Conservation (phyloP, 2,329 filamentous ascomycete genomes). For the Sordariomycetes sp. region DNA sequence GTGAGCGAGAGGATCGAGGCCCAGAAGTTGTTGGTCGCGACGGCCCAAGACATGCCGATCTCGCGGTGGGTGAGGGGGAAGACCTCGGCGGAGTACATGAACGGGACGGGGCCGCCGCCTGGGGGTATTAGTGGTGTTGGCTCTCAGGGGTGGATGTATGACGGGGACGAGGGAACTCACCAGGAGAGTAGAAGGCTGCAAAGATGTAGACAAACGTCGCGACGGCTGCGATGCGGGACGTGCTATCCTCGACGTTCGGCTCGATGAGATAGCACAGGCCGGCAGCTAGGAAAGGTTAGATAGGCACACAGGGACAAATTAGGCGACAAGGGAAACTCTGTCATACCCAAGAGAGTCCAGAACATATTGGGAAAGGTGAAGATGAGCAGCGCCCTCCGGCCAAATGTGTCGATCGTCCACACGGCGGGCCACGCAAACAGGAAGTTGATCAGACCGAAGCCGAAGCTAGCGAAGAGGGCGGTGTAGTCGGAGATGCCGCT, state of each 20-base stretch:
- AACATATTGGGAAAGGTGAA: conserved; percentile 59
- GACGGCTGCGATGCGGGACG: conserved; percentile 38
- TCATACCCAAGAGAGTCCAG: conserved; percentile 38
- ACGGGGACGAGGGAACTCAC: conserved; percentile 13
- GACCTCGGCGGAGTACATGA: conserved; percentile 52
- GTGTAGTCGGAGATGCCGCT: conserved; percentile 26
- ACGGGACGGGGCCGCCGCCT: conserved; percentile 49
- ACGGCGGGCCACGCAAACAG: conserved; percentile 56
- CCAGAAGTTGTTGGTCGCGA: conserved; percentile 49
- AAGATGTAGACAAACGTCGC: conserved; percentile 56
- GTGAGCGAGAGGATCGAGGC: conserved; percentile 38
- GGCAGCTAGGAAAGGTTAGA: conserved; percentile 15
- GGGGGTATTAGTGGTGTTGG: background rate
- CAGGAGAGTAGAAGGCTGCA: conserved; percentile 54
- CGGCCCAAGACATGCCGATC: conserved; percentile 53
- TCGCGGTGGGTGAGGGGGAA: conserved; percentile 55
- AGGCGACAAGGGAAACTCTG: background rate
- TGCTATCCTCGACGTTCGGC: conserved; percentile 17
- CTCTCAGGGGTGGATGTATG: background rate
- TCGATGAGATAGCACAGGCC: conserved; percentile 26
- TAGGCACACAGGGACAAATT: background rate
- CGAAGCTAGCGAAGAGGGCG: conserved; percentile 29
- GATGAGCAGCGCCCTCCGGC: conserved; percentile 48
- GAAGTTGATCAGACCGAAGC: conserved; percentile 47
- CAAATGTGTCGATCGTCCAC: conserved; percentile 58